Base-by-base conservation (phyloP, 2,329 filamentous ascomycete genomes). In the Pseudogymnoascus sp. region DNA sequence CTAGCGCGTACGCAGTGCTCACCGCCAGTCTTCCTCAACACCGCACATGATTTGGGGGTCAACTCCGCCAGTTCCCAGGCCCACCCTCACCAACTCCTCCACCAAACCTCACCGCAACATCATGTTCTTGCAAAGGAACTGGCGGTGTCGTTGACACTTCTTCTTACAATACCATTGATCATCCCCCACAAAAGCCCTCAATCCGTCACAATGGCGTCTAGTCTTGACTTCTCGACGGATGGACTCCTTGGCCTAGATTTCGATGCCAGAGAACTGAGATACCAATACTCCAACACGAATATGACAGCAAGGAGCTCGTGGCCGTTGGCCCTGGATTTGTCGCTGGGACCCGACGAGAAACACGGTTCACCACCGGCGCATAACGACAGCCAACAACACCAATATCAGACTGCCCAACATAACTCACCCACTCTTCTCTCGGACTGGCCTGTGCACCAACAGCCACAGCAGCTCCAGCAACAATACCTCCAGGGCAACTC, bases 201-300 rank as follows among this genome's bases (percentile, higher is more conserved):
- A 66, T 66, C 66, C 70, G 70, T 70, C 68, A 81, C 73, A 74
- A 82, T 82, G 84, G 81, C 80, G 67, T 73, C 72, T 67, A 72
- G 73, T 76, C 81, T 82, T 78, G 82, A 86, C 73, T 87, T 83
- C 78, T 81, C 81, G 75, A 81, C 81, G 76, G 83, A 86, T 74
- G 82, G 79, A 73, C 80, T 87, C 72, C 73, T 87, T 72, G 84
- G 86, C 72, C 78, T 86, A 72, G 80, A 79, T 68, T 86, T 81
- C 76, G 82, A 86, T 73, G 80, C 80, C 71, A 79, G 81, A 76
- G 79, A 83, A 69, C 80, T 70, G 63, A 68, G 80, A 72, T 83
- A 83, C 72, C 79, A 81, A 67, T 79, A 78, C 74, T 78, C 77
- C 78, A 77, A 74, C 69, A 75, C 74, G 67, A 76, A 74, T 64